These are phyloP conservation scores for Candida stauntonica DNA, from an alignment of 805 yeast genomes.

Conservation along the genomic window DNA sequence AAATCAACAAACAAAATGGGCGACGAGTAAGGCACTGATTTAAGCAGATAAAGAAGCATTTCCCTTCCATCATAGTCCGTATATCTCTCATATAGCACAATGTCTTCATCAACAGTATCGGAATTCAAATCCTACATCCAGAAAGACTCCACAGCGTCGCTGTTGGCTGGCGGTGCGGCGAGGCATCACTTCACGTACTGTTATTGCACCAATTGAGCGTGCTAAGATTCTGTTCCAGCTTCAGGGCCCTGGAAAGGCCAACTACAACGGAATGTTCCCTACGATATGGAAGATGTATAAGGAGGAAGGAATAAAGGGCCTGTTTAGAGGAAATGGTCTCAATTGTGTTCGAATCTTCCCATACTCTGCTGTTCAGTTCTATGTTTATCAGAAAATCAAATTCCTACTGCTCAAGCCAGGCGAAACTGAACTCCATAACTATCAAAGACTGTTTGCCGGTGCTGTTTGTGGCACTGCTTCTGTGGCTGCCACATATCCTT, in stretches of 20 bases:
- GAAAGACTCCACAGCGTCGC: constrained; percentile 54
- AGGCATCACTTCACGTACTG: constrained; percentile 82
- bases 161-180: constrained; percentile 70
- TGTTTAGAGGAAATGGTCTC: constrained; percentile 85
- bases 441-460: constrained; percentile 70
- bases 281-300: constrained; percentile 75
- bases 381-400: constrained; percentile 69
- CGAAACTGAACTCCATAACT: constrained; percentile 40
- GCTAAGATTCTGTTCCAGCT: constrained; percentile 89
- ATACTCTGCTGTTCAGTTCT: constrained; percentile 90
- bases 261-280: constrained; percentile 64
- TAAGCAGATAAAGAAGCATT: too few relatives aligned
- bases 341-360: constrained; percentile 91
- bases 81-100: too few relatives aligned
- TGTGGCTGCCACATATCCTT: constrained; percentile 82
- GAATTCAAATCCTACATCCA: constrained; percentile 6
- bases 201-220: constrained; percentile 92
- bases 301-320: constrained; percentile 90
- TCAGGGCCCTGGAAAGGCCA: constrained; percentile 51
- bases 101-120: not conserved
- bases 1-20: too few relatives aligned
- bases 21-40: too few relatives aligned
- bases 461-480: constrained; percentile 76
- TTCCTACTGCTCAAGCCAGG: constrained; percentile 30
- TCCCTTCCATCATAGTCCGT: not conserved